Percentiles rank a stretch among this genome's conserved stretches.
These are phyloP conservation scores for Copromyces sp. DNA, from an alignment of 495 filamentous ascomycete genomes.

Conservation along the genomic window DNA sequence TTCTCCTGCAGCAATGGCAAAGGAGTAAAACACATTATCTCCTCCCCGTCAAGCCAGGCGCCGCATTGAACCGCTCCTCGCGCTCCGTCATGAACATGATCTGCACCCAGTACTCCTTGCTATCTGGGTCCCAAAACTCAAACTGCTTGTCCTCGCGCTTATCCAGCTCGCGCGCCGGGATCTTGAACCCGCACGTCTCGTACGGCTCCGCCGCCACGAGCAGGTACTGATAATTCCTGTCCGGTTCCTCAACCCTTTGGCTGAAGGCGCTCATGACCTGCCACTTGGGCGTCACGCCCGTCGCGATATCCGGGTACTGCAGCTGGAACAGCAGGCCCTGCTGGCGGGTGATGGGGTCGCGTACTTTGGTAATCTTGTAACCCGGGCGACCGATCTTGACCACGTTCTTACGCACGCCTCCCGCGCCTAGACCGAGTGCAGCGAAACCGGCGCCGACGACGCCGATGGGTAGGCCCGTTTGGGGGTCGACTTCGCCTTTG, in stretches of 20 bases:
- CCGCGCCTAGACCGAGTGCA: slow-evolving; percentile 24
- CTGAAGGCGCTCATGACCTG: slow-evolving; percentile 96
- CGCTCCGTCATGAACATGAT: slow-evolving; percentile 98
- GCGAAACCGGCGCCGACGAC: slow-evolving; percentile 60
- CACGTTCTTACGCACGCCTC: slow-evolving; percentile 66
- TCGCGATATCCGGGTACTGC: slow-evolving; percentile 85
- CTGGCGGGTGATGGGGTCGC: slow-evolving; percentile 84
- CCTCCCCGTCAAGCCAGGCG: slow-evolving; percentile 65
- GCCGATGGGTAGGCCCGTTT: slow-evolving; percentile 65
- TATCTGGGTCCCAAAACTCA: slow-evolving; percentile 91
- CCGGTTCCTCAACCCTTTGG: slow-evolving; percentile 91
- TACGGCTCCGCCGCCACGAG: slow-evolving; percentile 95
- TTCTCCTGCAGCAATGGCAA: not conserved
- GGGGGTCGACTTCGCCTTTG: slow-evolving; percentile 54
- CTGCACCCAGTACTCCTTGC: slow-evolving; percentile 98
- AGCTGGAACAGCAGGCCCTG: slow-evolving; percentile 88
- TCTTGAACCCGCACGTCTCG: slow-evolving; percentile 92
- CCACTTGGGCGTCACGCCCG: slow-evolving; percentile 66
- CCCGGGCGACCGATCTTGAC: slow-evolving; percentile 96
- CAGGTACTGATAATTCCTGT: slow-evolving; percentile 89
- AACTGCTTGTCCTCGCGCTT: slow-evolving; percentile 76
- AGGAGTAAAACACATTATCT: slow-evolving; percentile 14
- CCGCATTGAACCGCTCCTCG: slow-evolving; percentile 89
- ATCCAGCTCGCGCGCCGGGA: slow-evolving; percentile 92
- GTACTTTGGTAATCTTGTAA: slow-evolving; percentile 94